phyloP scores from a whole-genome alignment of 163 green algal genomes.

The Scenedesmus sp. region DNA sequence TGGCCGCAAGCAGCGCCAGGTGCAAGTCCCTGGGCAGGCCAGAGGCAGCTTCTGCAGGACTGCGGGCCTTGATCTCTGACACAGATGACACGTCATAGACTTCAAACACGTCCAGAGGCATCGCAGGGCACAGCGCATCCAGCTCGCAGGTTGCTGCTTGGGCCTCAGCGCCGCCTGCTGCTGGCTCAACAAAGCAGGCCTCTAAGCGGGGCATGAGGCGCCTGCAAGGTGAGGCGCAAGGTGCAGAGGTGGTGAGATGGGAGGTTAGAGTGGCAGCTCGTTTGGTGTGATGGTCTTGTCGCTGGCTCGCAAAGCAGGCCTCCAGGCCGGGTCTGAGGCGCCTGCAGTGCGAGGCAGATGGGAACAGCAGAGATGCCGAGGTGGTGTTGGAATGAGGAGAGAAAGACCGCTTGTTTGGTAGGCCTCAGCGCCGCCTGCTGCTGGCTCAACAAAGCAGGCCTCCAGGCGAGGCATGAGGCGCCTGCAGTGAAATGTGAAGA shows the following conservation, averaged over 20 bases:
- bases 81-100: conserved; percentile 43
- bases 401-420: neutral
- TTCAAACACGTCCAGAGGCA: conserved; percentile 57
- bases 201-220: neutral
- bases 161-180: conserved; percentile 29
- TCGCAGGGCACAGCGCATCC: conserved; percentile 26
- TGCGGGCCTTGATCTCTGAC: conserved; percentile 37
- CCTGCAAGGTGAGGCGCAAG: neutral
- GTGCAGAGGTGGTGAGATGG: too few species aligned
- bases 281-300: too few species aligned
- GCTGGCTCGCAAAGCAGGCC: neutral
- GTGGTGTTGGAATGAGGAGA: neutral
- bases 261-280: neutral
- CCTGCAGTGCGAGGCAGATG: neutral
- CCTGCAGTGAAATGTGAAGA: neutral
- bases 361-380: too few species aligned
- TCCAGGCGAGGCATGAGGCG: conserved; percentile 10
- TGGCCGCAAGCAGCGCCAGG: conserved; percentile 43
- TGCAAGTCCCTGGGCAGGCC: conserved; percentile 53
- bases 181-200: neutral
- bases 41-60: neutral
- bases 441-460: neutral
- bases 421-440: conserved; percentile 30
- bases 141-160: conserved; percentile 1
- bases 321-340: neutral